Base-by-base conservation (phyloP, 2,329 filamentous ascomycete species). In the Colletotrichum ledebouriae region DNA sequence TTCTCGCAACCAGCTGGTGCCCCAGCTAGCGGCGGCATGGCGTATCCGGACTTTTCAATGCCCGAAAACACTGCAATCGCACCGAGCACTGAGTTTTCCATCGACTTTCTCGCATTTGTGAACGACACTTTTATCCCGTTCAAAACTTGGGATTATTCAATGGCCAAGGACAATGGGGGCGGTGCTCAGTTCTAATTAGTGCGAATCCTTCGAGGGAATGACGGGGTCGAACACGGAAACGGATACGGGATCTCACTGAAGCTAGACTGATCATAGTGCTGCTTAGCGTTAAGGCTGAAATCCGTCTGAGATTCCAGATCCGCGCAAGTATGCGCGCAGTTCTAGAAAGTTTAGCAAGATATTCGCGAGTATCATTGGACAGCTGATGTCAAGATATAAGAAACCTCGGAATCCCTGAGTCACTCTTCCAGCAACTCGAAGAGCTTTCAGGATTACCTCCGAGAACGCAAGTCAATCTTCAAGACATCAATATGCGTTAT, bases 221-320 rank as follows among this genome's bases (percentile, higher is more conserved):
- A 41, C 34, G 63, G 59, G 25, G 20, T 44, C 72, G 71, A 71
- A 72, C 65, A 63, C 65, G 72, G 72, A 73, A 47, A 67, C 67
- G 70, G 69, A 61, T 22, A 58, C 62, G 62, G 64, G 37, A 37
- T 20, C 17, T 55, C 50, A 29, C 0, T 17, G 15, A 63, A 25
- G 17, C 20, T 13, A 13, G 6, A 11, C 9, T 3, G 34, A 12
- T 4, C 34, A 39, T 39, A 5, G 25, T 25, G 12, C 12, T 39
- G 34, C 34, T 13, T 39, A 39, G 6, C 34, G 9, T 39, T 39
- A 1, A 3, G 9, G 9, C 34, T 13, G 12, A 12, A 39, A 39
- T 39, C 12, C 34, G 12, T 39, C 34, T 12, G 34, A 25, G 25
- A 25, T 25, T 25, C 25, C 25, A 25, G 25, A 5, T 5, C 25